phyloP scores from a whole-genome alignment of 1,284 basidiomycete species.

The Puccinia sorghi region DNA sequence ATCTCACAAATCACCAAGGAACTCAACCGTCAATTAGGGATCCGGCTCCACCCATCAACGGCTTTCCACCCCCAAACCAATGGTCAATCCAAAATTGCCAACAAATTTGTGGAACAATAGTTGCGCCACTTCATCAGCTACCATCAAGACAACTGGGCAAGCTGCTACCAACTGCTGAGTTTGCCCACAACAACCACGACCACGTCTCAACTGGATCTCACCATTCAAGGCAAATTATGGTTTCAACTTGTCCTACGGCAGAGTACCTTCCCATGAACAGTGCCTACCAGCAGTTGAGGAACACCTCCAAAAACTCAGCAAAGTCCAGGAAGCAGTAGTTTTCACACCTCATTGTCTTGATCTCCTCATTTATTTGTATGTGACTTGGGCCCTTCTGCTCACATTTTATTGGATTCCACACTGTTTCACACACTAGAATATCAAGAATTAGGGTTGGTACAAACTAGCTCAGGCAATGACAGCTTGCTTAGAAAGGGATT shows the following conservation, averaged over 20 bases:
- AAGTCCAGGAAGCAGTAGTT: background rate
- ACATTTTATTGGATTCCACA: background rate
- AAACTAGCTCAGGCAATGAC: background rate
- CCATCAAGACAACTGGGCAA: background rate
- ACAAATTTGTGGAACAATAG: slow-evolving; percentile 34
- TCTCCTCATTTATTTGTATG: background rate
- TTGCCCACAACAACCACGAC: background rate
- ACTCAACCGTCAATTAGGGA: background rate
- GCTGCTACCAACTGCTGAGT: background rate
- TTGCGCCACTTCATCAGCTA: too few relatives aligned
- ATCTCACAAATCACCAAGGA: background rate
- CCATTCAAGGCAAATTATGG: too few relatives aligned
- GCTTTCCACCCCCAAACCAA: slow-evolving; percentile 24
- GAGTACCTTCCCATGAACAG: background rate
- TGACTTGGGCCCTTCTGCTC: background rate
- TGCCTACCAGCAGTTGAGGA: background rate
- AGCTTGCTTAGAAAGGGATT: background rate
- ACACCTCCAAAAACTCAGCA: background rate
- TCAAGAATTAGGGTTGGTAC: background rate
- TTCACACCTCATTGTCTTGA: background rate
- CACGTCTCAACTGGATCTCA: too few relatives aligned
- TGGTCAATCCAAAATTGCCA: slow-evolving; percentile 22
- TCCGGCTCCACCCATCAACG: background rate
- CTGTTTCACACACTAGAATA: background rate
- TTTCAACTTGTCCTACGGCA: background rate